These are phyloP conservation scores for Gorgonomyces haynaldii DNA, from an alignment of 192 early-diverging fungal species.

Conservation along the genomic window DNA sequence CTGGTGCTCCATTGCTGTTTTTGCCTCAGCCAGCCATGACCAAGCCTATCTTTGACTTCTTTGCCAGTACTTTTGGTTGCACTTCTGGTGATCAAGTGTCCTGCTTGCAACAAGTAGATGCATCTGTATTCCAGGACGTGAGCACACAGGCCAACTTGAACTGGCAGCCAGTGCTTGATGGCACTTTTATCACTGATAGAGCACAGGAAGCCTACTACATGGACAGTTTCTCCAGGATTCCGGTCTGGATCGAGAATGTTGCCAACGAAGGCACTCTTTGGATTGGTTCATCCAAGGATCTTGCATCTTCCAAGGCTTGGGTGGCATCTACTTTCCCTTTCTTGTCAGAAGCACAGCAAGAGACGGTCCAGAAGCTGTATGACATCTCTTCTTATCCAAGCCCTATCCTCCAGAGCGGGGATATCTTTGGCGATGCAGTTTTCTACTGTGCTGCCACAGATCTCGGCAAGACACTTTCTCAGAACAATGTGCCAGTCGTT, in stretches of 20 bases:
- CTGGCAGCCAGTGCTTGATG: not conserved
- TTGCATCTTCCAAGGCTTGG: no score
- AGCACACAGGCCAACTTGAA: not conserved
- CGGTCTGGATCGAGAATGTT: slow-evolving; percentile 4
- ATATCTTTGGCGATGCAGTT: not conserved
- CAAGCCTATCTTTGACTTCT: not conserved
- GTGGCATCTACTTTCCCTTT: no score
- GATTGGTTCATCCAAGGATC: no score
- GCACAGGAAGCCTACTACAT: not conserved
- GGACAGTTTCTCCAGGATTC: not conserved
- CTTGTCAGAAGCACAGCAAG: not conserved
- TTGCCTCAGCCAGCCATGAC: not conserved
- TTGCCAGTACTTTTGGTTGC: not conserved
- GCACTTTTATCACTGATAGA: not conserved
- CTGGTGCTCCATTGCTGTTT: not conserved
- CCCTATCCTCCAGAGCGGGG: no score
- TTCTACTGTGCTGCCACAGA: not conserved
- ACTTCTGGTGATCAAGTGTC: not conserved
- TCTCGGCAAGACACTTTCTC: not conserved
- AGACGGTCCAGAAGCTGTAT: not conserved
- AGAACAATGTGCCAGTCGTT: not conserved
- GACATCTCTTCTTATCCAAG: not conserved
- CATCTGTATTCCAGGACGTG: not conserved
- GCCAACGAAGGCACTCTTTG: slow-evolving; percentile 1
- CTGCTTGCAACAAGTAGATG: not conserved